phyloP scores from a whole-genome alignment of 129 eudicot genomes.

The Lactuca sativa region DNA sequence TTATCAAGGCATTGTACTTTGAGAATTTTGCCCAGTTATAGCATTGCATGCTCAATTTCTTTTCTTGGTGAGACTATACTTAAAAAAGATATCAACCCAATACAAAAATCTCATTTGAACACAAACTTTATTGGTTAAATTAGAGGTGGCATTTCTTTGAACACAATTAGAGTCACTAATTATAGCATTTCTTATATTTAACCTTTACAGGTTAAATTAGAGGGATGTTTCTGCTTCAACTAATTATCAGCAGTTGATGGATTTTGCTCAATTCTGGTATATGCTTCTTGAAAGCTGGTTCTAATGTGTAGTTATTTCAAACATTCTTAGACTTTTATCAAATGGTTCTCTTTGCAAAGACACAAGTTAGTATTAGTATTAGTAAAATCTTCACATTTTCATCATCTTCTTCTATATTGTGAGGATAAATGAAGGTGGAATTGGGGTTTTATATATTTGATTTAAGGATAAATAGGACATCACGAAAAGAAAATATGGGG shows the following conservation, averaged over 20 bases:
- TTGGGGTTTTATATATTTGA: not conserved
- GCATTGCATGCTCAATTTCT: too few species aligned
- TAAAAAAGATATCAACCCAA: too few species aligned
- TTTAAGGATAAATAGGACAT: too few species aligned
- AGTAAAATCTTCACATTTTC: not conserved
- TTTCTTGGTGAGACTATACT: too few species aligned
- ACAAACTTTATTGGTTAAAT: not conserved
- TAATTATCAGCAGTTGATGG: conserved; percentile 6
- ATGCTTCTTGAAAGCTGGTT: conserved; percentile 23
- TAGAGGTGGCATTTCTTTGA: not conserved
- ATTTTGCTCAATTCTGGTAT: conserved; percentile 3
- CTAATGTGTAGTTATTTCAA: conserved; percentile 2
- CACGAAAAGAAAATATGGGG: too few species aligned
- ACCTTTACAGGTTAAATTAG: conserved; percentile 23
- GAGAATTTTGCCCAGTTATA: too few species aligned
- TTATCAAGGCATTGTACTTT: too few species aligned
- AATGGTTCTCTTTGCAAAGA: not conserved
- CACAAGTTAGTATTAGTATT: not conserved
- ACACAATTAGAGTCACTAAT: not conserved
- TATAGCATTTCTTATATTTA: conserved; percentile 9
- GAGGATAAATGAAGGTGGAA: not conserved
- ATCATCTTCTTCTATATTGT: not conserved
- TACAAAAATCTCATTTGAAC: not conserved
- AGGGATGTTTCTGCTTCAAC: conserved; percentile 7
- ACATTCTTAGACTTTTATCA: conserved; percentile 11